These are phyloP conservation scores for Exsudoporus frostii DNA, from an alignment of 768 basidiomycete genomes.

Conservation along the genomic window DNA sequence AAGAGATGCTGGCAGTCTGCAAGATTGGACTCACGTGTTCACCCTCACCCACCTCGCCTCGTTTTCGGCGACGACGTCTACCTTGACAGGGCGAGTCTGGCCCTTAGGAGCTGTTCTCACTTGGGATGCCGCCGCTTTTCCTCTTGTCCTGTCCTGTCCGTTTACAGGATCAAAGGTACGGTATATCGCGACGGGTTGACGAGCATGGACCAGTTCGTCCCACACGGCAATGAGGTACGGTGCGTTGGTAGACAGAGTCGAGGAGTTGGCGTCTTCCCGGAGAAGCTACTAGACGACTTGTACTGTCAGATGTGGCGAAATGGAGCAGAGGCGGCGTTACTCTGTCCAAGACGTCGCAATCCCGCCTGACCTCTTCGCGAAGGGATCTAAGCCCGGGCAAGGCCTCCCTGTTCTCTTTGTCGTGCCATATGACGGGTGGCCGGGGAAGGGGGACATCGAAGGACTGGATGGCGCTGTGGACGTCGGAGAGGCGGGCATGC, in stretches of 20 bases:
- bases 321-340: background rate
- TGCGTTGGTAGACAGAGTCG: conserved; percentile 56
- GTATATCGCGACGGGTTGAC: conserved; percentile 57
- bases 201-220: conserved; percentile 68
- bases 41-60: conserved; percentile 80
- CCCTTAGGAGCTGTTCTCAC: background rate
- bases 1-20: background rate
- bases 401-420: conserved; percentile 9
- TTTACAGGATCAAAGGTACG: conserved; percentile 40
- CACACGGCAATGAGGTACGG: conserved; percentile 80
- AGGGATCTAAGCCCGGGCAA: conserved; percentile 42
- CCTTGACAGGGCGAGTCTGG: conserved; percentile 45
- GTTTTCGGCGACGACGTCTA: conserved; percentile 76
- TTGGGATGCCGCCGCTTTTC: background rate
- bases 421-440: conserved; percentile 31
- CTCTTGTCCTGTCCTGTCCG: background rate
- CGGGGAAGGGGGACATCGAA: conserved; percentile 20
- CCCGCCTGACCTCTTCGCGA: conserved; percentile 41
- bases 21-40: conserved; percentile 67
- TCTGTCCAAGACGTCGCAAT: conserved; percentile 35
- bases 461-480: conserved; percentile 7
- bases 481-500: background rate
- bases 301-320: background rate
- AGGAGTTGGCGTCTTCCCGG: conserved; percentile 29
- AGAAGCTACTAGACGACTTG: conserved; percentile 57